Base-by-base conservation (phyloP, 768 basidiomycete genomes). In the Naganishia kalamii region DNA sequence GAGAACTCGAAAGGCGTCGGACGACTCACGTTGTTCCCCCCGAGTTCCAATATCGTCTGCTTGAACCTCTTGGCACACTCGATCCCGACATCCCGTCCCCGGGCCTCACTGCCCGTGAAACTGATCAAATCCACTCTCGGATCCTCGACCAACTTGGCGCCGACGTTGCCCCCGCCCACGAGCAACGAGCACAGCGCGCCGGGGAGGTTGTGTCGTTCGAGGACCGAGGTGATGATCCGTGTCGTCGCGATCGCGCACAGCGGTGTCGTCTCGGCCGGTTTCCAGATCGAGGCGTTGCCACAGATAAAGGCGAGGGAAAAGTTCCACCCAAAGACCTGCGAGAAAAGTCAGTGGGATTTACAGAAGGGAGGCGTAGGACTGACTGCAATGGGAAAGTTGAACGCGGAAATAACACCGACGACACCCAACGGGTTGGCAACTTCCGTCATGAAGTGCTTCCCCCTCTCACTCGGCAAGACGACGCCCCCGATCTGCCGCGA, bases 261-360 rank as follows among this genome's bases (percentile, higher is more conserved):
- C 3, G 93, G 87, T 0, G 93, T 97, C 2, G 83, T 88, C 1
- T 87, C 90, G 0, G 92, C 88, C 7, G 93, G 93, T 75, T 97
- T 97, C 93, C 93, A 97, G 49, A 98, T 77, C 0, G 91, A 93
- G 1, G 91, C 87, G 77, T 98, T 97, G 19, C 92, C 92, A 30
- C 89, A 88, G 1, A 89, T 87, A 19, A 29, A 57, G 19, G 51
- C 50, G 32, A 60, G 62, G 30, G 25, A 66, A 41, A 71, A 80
- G 43, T 78, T 87, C 90, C 90, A 92, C 69, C 90, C 90, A 77
- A 90, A 91, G 47, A 93, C 90, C 63, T 64, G 10, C 17, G 29
- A n/a, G 17, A 19, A 25, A 30, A 37, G 48, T n/a, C 4, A 50
- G 33, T 33, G 47, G 37, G 7, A 2, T 49, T 23, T 4, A 12